Evolutionary conservation across 805 yeast genomes (phyloP).

Genomic region (Schizosaccharomyces japonicus): DNA sequence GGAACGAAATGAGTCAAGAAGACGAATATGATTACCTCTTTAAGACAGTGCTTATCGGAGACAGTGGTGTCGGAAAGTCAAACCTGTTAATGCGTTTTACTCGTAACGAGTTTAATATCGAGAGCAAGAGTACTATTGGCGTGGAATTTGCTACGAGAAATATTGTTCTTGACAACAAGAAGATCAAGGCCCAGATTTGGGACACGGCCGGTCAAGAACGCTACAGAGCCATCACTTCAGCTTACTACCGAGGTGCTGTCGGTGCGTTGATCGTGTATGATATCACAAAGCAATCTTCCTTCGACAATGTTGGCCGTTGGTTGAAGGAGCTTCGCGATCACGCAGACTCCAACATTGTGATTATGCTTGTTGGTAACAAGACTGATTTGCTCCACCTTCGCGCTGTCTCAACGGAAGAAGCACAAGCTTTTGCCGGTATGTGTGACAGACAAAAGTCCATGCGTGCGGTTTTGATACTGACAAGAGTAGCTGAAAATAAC

Average conservation of each 20-base stretch:
- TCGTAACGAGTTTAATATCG: slow-evolving; percentile 85
- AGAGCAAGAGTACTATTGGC: slow-evolving; percentile 91
- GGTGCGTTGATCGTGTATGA: slow-evolving; percentile 93
- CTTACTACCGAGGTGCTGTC: slow-evolving; percentile 93
- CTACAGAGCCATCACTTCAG: slow-evolving; percentile 90
- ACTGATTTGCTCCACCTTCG: slow-evolving; percentile 83
- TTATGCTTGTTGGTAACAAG: slow-evolving; percentile 90
- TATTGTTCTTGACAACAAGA: slow-evolving; percentile 80
- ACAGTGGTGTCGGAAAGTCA: slow-evolving; percentile 95
- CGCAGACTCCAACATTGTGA: slow-evolving; percentile 89
- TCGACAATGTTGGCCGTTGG: slow-evolving; percentile 75
- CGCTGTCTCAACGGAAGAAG: slow-evolving; percentile 95
- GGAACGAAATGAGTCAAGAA: slow-evolving; percentile 4
- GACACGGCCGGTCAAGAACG: slow-evolving; percentile 98
- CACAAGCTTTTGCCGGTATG: slow-evolving; percentile 50
- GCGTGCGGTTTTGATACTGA: too few species aligned
- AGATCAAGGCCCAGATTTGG: slow-evolving; percentile 94
- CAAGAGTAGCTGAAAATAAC: slow-evolving; percentile 60
- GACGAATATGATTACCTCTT: slow-evolving; percentile 72
- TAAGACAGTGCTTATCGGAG: slow-evolving; percentile 85
- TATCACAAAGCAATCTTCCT: slow-evolving; percentile 78
- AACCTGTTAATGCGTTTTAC: slow-evolving; percentile 85
- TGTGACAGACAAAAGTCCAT: too few species aligned
- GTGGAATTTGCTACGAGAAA: slow-evolving; percentile 86
- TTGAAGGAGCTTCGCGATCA: slow-evolving; percentile 85